A percentile compares a stretch with the other conserved stretches of the same genome.
phyloP scores from a whole-genome alignment of 1,139 yeast genomes.

The Dujonia santamariae region DNA sequence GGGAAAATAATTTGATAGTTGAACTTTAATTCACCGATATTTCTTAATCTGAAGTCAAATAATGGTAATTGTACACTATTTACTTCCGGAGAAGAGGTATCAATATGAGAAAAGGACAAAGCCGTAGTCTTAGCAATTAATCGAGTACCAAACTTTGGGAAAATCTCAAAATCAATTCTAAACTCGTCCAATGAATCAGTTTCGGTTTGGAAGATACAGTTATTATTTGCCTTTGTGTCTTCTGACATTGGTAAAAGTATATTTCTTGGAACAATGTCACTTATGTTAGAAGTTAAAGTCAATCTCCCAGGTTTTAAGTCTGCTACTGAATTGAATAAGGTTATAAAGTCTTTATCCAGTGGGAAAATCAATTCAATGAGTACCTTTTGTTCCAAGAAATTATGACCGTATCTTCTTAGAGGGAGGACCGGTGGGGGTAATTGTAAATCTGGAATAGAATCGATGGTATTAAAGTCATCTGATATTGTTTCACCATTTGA shows the following conservation, averaged over 20 bases:
- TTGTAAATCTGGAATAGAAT: constrained; percentile 83
- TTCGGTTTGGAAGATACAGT: constrained; percentile 84
- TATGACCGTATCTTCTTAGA: constrained; percentile 89
- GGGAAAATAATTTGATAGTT: constrained; percentile 85
- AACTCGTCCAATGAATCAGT: constrained; percentile 63
- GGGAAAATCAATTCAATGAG: constrained; percentile 74
- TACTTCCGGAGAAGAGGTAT: constrained; percentile 44
- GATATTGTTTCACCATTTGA: background rate
- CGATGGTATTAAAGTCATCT: constrained; percentile 31
- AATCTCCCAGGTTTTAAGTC: constrained; percentile 54
- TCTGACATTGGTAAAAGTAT: constrained; percentile 76
- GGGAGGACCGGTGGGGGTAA: constrained; percentile 97
- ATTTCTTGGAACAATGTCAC: constrained; percentile 83
- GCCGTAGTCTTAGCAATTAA: constrained; percentile 88
- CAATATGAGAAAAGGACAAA: constrained; percentile 49
- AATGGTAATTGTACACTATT: constrained; percentile 65
- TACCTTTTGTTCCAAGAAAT: constrained; percentile 85
- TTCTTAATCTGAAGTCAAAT: constrained; percentile 75
- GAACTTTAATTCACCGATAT: constrained; percentile 78
- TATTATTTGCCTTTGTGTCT: constrained; percentile 48
- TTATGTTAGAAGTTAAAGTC: constrained; percentile 67
- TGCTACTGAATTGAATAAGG: constrained; percentile 43
- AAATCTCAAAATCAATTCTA: constrained; percentile 83
- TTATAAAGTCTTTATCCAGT: constrained; percentile 46
- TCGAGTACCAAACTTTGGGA: constrained; percentile 92